Conservation (phyloP, 1,284 basidiomycete species). For the Violaceomyces palustris region DNA sequence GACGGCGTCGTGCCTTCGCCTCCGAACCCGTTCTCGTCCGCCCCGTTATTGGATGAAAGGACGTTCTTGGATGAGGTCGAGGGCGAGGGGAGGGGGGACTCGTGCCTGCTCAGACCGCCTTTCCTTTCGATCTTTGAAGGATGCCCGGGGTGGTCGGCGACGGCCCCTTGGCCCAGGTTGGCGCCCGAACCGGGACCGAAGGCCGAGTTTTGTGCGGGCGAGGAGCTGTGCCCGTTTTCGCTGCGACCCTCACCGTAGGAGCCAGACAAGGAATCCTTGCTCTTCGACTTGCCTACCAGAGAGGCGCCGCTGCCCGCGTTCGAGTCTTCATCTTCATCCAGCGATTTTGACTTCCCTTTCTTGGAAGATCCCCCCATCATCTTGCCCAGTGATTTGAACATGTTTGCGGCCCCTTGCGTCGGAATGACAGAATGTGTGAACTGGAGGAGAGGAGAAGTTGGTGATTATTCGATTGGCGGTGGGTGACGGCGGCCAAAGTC, state of each 20-base stretch:
- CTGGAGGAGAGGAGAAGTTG: too few relatives aligned
- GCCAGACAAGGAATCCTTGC: conserved; percentile 16
- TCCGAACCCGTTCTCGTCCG: background rate
- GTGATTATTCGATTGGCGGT: too few relatives aligned
- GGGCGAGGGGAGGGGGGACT: conserved; percentile 41
- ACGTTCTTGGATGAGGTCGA: conserved; percentile 35
- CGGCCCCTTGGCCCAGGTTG: background rate
- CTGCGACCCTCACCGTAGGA: conserved; percentile 8
- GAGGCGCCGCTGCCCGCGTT: conserved; percentile 7
- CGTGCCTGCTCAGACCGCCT: conserved; percentile 43
- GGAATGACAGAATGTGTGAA: too few relatives aligned
- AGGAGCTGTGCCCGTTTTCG: conserved; percentile 8
- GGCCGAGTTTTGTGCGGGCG: conserved; percentile 1
- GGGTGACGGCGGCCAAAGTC: too few relatives aligned
- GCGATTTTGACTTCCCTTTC: conserved; percentile 40
- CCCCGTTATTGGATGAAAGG: conserved; percentile 6
- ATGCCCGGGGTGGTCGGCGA: conserved; percentile 1
- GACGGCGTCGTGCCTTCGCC: background rate
- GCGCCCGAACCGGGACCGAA: background rate
- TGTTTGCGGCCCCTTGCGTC: too few relatives aligned
- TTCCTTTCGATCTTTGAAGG: conserved; percentile 43
- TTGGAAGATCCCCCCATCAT: conserved; percentile 48
- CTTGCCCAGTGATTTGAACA: conserved; percentile 49
- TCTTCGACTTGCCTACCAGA: conserved; percentile 16
- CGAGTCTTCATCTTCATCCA: background rate